phyloP scores from a whole-genome alignment of 2,329 filamentous ascomycete species.

The Colletotrichum magnum region DNA sequence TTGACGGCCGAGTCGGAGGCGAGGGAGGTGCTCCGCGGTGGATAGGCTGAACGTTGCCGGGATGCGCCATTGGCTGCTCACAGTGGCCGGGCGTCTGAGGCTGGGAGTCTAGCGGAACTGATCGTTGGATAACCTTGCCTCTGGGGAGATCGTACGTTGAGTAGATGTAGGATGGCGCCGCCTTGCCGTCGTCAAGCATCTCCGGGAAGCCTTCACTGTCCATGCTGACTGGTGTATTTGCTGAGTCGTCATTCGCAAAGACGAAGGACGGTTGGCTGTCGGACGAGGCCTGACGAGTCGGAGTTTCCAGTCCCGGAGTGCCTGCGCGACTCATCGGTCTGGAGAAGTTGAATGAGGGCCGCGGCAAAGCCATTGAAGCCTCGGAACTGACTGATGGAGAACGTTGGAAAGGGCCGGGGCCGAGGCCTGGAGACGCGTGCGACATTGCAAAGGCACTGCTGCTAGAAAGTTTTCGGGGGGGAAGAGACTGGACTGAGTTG shows the following conservation, averaged over 20 bases:
- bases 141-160: constrained; percentile 87
- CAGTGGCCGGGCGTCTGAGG: constrained; percentile 71
- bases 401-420: constrained; percentile 70
- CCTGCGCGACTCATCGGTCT: constrained; percentile 85
- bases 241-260: constrained; percentile 72
- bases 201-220: constrained; percentile 78
- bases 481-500: constrained; percentile 72
- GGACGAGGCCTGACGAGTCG: constrained; percentile 73
- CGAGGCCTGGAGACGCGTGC: constrained; percentile 69
- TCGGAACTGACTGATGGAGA: constrained; percentile 91
- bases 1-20: constrained; percentile 72
- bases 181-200: constrained; percentile 60
- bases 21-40: constrained; percentile 69
- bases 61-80: constrained; percentile 67
- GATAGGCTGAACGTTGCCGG: constrained; percentile 59
- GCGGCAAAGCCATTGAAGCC: constrained; percentile 76
- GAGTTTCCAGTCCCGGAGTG: constrained; percentile 70
- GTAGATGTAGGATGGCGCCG: constrained; percentile 85
- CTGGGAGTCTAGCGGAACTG: constrained; percentile 70
- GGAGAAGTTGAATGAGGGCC: constrained; percentile 93
- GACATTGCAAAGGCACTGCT: constrained; percentile 65
- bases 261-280: constrained; percentile 77
- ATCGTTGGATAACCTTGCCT: constrained; percentile 82
- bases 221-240: constrained; percentile 80
- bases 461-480: constrained; percentile 82